These are phyloP conservation scores for Trametopsis cervina DNA, from an alignment of 768 basidiomycete species.

Conservation along the genomic window DNA sequence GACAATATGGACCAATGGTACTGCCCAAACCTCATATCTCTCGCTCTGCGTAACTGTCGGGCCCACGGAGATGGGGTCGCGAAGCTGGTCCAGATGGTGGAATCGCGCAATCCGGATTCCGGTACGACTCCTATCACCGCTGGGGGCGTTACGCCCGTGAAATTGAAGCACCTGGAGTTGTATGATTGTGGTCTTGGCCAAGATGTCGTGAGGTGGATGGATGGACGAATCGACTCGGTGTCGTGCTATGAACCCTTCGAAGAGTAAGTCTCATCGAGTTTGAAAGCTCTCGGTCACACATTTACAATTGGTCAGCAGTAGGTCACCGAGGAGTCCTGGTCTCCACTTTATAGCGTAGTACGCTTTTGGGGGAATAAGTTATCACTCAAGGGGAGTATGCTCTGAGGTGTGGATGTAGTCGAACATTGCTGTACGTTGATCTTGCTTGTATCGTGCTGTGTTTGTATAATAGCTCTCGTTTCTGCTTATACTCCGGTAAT, in stretches of 20 bases:
- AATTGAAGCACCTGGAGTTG: constrained; percentile 54
- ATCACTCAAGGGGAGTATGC: too few species aligned
- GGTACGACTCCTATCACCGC: constrained; percentile 27
- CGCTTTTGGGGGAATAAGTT: neutral
- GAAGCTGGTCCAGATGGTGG: constrained; percentile 66
- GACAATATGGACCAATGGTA: constrained; percentile 49
- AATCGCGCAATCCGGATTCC: constrained; percentile 56
- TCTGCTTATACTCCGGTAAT: too few species aligned
- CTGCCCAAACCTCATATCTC: constrained; percentile 53
- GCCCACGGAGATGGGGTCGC: constrained; percentile 56
- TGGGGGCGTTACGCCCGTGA: constrained; percentile 43
- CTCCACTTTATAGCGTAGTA: neutral
- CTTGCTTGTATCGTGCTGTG: too few species aligned
- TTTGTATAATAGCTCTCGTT: too few species aligned
- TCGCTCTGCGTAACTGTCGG: constrained; percentile 61
- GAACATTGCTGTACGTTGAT: too few species aligned
- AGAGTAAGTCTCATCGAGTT: constrained; percentile 21
- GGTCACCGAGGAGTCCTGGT: neutral
- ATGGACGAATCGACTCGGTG: constrained; percentile 53
- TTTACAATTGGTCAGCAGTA: too few species aligned
- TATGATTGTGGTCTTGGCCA: constrained; percentile 60
- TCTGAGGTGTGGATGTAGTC: too few species aligned
- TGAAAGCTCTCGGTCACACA: too few species aligned
- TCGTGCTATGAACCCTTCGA: constrained; percentile 52
- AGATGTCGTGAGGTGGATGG: constrained; percentile 67